A percentile compares a stretch with the other conserved stretches of the same genome.
These are phyloP conservation scores for Annulohypoxylon stygium DNA, from an alignment of 495 filamentous ascomycete genomes.

Conservation along the genomic window DNA sequence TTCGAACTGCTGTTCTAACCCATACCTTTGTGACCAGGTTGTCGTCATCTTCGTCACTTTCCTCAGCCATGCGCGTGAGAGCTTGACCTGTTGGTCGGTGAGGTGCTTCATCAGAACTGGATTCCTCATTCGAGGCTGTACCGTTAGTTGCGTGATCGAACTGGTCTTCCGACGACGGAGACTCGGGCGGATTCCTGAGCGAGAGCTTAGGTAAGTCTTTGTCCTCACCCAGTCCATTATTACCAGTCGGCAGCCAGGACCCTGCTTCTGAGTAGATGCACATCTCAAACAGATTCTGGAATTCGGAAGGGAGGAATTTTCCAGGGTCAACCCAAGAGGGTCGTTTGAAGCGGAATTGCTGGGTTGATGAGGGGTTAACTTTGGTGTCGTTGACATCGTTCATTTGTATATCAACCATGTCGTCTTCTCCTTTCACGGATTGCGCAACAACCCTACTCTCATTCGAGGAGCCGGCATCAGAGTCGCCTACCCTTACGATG, in stretches of 20 bases:
- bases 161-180: slow-evolving; percentile 48
- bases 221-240: slow-evolving; percentile 67
- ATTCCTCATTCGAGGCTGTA: slow-evolving; percentile 56
- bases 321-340: slow-evolving; percentile 63
- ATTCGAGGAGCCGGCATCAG: slow-evolving; percentile 77
- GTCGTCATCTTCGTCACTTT: slow-evolving; percentile 66
- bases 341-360: slow-evolving; percentile 48
- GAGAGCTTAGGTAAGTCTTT: slow-evolving; percentile 69
- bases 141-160: slow-evolving; percentile 46
- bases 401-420: slow-evolving; percentile 92
- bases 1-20: slow-evolving; percentile 19
- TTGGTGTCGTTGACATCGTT: slow-evolving; percentile 64
- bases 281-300: slow-evolving; percentile 79
- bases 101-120: slow-evolving; percentile 52
- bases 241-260: slow-evolving; percentile 72
- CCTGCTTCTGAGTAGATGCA: slow-evolving; percentile 67
- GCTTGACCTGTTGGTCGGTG: slow-evolving; percentile 47
- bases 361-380: slow-evolving; percentile 2
- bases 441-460: slow-evolving; percentile 77
- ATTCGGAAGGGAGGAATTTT: slow-evolving; percentile 61
- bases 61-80: slow-evolving; percentile 63
- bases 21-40: slow-evolving; percentile 52
- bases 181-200: slow-evolving; percentile 59
- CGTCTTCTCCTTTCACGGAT: slow-evolving; percentile 90
- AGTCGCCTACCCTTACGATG: slow-evolving; percentile 76